A percentile compares a stretch with the other conserved stretches of the same genome.
These are phyloP conservation scores for Akanthomyces lecanii DNA, from an alignment of 2,329 filamentous ascomycete genomes.

Conservation along the genomic window DNA sequence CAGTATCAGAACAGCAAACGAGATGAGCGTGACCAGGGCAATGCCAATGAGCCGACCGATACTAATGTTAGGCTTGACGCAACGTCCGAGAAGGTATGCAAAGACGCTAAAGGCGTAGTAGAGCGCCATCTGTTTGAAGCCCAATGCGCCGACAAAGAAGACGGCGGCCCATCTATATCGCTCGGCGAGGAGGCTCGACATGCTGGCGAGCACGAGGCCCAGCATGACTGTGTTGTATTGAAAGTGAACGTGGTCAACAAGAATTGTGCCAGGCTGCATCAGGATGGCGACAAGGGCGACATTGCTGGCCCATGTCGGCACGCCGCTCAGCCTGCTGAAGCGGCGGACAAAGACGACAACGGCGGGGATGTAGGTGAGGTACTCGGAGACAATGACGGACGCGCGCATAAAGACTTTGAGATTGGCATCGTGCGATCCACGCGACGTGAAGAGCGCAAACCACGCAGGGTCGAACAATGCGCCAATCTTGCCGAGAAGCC, in stretches of 20 bases:
- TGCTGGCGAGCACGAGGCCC: slow-evolving; percentile 77
- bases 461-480: slow-evolving; percentile 72
- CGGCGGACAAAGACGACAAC: slow-evolving; percentile 79
- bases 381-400: slow-evolving; percentile 86
- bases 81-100: slow-evolving; percentile 82
- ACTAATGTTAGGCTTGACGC: slow-evolving; percentile 70
- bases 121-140: slow-evolving; percentile 98
- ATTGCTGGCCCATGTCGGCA: slow-evolving; percentile 76
- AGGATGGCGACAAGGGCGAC: slow-evolving; percentile 85
- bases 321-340: slow-evolving; percentile 69
- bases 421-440: slow-evolving; percentile 70
- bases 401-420: slow-evolving; percentile 96
- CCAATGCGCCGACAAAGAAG: slow-evolving; percentile 90
- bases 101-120: slow-evolving; percentile 96
- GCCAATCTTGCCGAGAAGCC: slow-evolving; percentile 86
- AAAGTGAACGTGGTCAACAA: slow-evolving; percentile 94
- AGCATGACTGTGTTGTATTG: slow-evolving; percentile 99
- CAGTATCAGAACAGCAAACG: slow-evolving; percentile 71
- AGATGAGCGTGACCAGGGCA: slow-evolving; percentile 63
- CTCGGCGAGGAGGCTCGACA: slow-evolving; percentile 84
- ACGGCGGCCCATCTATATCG: slow-evolving; percentile 83
- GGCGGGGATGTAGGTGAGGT: slow-evolving; percentile 82
- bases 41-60: slow-evolving; percentile 68
- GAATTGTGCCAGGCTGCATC: slow-evolving; percentile 84
- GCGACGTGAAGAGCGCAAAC: slow-evolving; percentile 82